Evolutionary conservation across 1,284 basidiomycete genomes (phyloP).

Genomic region (Macrocystidia cucumis): DNA sequence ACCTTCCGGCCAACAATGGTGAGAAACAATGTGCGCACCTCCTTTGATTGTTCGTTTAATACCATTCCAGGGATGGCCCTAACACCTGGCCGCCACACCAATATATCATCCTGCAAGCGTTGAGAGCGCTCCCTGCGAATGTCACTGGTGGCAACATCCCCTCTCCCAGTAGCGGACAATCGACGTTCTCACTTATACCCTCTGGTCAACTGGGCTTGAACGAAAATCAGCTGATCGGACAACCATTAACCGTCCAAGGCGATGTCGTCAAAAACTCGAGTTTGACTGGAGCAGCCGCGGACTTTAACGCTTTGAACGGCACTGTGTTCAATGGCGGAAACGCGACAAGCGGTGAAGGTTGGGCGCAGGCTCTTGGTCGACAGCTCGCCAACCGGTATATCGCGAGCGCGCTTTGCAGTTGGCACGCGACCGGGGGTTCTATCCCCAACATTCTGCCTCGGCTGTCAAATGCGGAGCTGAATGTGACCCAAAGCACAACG

Average conservation of each 20-base stretch:
- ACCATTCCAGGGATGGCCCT: constrained; percentile 52
- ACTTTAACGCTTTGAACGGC: constrained; percentile 51
- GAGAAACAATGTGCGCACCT: constrained; percentile 10
- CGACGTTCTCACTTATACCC: constrained; percentile 65
- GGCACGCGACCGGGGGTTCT: constrained; percentile 81
- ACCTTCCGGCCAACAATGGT: constrained; percentile 80
- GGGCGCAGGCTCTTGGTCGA: constrained; percentile 56
- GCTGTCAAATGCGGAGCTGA: constrained; percentile 65
- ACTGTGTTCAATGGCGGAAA: constrained; percentile 75
- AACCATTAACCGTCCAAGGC: constrained; percentile 41
- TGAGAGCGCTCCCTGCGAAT: constrained; percentile 65
- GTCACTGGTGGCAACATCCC: constrained; percentile 48
- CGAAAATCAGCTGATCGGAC: constrained; percentile 61
- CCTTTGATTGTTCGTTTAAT: constrained; percentile 1
- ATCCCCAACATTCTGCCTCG: constrained; percentile 63
- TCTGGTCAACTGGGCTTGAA: constrained; percentile 66
- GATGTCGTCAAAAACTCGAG: constrained; percentile 35
- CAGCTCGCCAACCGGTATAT: constrained; percentile 81
- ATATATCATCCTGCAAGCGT: constrained; percentile 74
- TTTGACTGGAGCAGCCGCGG: constrained; percentile 41
- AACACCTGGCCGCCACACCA: constrained; percentile 86
- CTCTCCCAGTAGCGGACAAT: constrained; percentile 35
- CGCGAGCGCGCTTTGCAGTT: constrained; percentile 80
- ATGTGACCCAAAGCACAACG: constrained; percentile 60
- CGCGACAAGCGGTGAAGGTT: constrained; percentile 53